Evolutionary conservation across 2,329 filamentous ascomycete genomes (phyloP), one percentile per base, ranked within the genome.

Genomic region (Esteya vermicola): DNA sequence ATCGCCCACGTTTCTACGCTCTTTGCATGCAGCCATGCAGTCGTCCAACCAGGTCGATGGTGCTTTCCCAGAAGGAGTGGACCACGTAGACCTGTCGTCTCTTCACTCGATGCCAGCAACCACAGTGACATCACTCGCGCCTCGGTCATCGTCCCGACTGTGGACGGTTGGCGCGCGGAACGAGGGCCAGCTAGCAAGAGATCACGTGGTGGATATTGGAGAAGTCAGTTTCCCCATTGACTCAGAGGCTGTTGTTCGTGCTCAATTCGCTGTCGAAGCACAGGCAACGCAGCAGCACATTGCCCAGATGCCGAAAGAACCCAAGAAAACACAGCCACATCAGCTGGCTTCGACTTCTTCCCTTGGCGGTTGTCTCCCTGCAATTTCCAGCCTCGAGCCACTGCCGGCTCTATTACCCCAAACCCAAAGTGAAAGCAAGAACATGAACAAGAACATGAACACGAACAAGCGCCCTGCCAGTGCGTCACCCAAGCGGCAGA

Each of bases 1-100:
- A 27, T 83, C 81, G 0, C 81, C 81, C 0, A 71, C 70, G 0
- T 68, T 78, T 20, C 56, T 83, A 14, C 67, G 69, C 23, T 70
- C 81, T 34, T 57, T 83, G 18, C 75, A 82, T 39, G 53, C 64
- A 39, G 78, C 76, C 1, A 68, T 82, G 46, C 67, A 65, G 45
- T 64, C 63, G 28, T 83, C 78, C 0, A 78, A 75, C 42, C 50
- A 4, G 48, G 61, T 18, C 55, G 20, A 42, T 18, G n/a, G 21
- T 3, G 9, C 35, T 2, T 10, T 34, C 7, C 41, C 34, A 12
- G 40, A 33, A 12, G 22, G 8, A 8, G 13, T 13, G 13, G 38
- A 37, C 5, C 10, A 26, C 4, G 33, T 45, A 13, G 43, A 45
- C 30, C 23, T 45, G 23, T 33, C 43, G 1, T 23, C 19, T 1